Conservation (phyloP, 2,329 filamentous ascomycete species). For the Diaporthe capsici region DNA sequence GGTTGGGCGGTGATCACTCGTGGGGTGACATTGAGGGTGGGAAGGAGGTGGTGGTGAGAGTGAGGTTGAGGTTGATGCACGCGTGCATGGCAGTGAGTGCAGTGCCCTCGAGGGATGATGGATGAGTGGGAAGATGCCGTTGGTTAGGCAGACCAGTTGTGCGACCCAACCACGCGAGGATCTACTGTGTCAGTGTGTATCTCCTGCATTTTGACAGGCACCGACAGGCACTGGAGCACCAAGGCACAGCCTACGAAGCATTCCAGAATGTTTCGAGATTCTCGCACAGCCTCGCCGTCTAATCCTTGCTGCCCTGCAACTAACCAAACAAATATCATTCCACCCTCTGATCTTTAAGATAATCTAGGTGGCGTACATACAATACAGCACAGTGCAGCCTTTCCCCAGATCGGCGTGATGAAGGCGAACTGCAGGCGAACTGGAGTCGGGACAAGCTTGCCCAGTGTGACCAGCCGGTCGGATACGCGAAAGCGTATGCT, state of each 20-base stretch:
- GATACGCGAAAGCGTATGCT: neutral
- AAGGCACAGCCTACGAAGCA: conserved; percentile 6
- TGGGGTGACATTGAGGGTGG: conserved; percentile 2
- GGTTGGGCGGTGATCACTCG: neutral
- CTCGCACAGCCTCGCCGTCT: neutral
- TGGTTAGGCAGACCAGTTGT: neutral
- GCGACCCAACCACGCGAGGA: conserved; percentile 17
- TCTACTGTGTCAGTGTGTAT: neutral
- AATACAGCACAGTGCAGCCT: neutral
- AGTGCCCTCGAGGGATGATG: neutral
- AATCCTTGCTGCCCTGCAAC: neutral
- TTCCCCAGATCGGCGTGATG: neutral
- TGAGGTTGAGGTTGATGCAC: neutral
- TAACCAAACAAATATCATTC: neutral
- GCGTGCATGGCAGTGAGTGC: neutral
- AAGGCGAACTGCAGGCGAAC: neutral
- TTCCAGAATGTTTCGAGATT: conserved; percentile 32
- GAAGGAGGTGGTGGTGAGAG: neutral
- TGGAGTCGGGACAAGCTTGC: neutral
- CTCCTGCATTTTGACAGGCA: conserved; percentile 18
- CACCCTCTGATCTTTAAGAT: conserved; percentile 17
- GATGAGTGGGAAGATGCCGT: neutral
- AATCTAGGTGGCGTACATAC: neutral
- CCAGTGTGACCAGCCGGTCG: neutral
- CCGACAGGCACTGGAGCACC: neutral